A percentile compares a stretch with the other conserved stretches of the same genome.
These are phyloP conservation scores for Sutorius eximius DNA, from an alignment of 1,284 basidiomycete genomes.

Conservation along the genomic window DNA sequence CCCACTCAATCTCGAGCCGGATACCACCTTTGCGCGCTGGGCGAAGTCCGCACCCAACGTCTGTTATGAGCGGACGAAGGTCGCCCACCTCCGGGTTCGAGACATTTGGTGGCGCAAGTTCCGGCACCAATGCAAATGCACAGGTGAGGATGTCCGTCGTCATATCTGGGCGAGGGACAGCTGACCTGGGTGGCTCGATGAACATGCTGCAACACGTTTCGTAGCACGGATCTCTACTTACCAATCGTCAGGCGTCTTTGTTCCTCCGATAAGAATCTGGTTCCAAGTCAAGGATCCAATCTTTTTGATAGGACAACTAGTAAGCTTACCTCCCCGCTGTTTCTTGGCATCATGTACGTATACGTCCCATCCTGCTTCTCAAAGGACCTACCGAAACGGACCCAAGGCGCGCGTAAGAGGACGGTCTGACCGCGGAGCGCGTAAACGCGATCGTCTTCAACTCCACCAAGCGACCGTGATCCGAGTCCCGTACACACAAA, in stretches of 20 bases:
- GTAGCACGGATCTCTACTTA: constrained; percentile 23
- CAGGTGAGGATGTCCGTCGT: constrained; percentile 58
- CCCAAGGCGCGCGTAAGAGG: constrained; percentile 70
- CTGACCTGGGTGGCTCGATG: constrained; percentile 39
- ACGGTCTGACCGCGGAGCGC: constrained; percentile 87
- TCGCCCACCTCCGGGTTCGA: constrained; percentile 57
- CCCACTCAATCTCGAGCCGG: constrained; percentile 61
- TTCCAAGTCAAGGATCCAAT: not conserved
- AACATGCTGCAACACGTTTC: not conserved
- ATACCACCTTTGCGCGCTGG: constrained; percentile 65
- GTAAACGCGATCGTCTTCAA: constrained; percentile 69
- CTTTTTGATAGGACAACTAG: not conserved
- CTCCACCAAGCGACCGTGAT: constrained; percentile 69
- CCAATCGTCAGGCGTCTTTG: constrained; percentile 62
- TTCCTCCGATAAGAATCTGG: constrained; percentile 66
- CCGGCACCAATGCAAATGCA: constrained; percentile 56
- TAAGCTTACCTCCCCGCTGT: constrained; percentile 57
- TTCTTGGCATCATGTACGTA: constrained; percentile 72
- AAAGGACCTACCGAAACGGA: constrained; percentile 57
- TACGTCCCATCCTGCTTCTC: constrained; percentile 47
- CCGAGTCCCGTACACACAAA: constrained; percentile 65
- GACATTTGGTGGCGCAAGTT: constrained; percentile 60
- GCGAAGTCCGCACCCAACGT: constrained; percentile 67
- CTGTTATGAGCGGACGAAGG: constrained; percentile 54
- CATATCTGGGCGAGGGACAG: constrained; percentile 57